Percentiles rank a stretch among this genome's conserved stretches.
phyloP scores from a whole-genome alignment of 2,329 filamentous ascomycete species.

The Fusarium sp. region DNA sequence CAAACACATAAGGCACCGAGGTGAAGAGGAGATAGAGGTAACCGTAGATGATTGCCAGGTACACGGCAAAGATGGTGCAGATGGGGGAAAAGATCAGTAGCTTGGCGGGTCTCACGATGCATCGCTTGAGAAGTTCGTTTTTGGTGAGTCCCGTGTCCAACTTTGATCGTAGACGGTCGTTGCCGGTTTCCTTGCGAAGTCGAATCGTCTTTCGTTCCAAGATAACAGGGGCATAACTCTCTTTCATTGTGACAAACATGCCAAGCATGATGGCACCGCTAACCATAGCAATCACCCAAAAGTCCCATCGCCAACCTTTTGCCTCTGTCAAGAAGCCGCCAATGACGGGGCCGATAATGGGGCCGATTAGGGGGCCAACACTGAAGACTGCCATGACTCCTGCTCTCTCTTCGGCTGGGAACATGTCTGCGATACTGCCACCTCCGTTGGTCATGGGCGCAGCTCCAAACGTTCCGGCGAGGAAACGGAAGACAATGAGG shows the following conservation, averaged over 20 bases:
- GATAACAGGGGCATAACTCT: slow-evolving; percentile 52
- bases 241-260: slow-evolving; percentile 46
- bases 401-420: slow-evolving; percentile 47
- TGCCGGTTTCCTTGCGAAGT: slow-evolving; percentile 52
- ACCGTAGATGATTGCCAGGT: slow-evolving; percentile 63
- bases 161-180: slow-evolving; percentile 56
- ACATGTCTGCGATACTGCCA: slow-evolving; percentile 56
- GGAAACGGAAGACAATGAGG: slow-evolving; percentile 61
- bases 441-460: slow-evolving; percentile 65
- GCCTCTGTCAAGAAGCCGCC: slow-evolving; percentile 72
- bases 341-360: slow-evolving; percentile 49
- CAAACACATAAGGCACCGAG: slow-evolving; percentile 63
- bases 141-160: slow-evolving; percentile 51
- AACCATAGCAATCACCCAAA: slow-evolving; percentile 71
- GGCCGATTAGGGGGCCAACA: slow-evolving; percentile 60
- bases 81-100: slow-evolving; percentile 63
- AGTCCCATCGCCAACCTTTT: slow-evolving; percentile 70
- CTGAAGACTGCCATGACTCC: slow-evolving; percentile 66
- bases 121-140: slow-evolving; percentile 48
- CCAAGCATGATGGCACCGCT: slow-evolving; percentile 44
- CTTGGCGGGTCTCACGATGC: slow-evolving; percentile 56
- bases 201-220: slow-evolving; percentile 50
- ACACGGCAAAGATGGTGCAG: slow-evolving; percentile 57
- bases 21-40: slow-evolving; percentile 66
- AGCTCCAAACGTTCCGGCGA: slow-evolving; percentile 63